These are phyloP conservation scores for Tilletia indica DNA, from an alignment of 1,284 basidiomycete genomes.

Conservation along the genomic window DNA sequence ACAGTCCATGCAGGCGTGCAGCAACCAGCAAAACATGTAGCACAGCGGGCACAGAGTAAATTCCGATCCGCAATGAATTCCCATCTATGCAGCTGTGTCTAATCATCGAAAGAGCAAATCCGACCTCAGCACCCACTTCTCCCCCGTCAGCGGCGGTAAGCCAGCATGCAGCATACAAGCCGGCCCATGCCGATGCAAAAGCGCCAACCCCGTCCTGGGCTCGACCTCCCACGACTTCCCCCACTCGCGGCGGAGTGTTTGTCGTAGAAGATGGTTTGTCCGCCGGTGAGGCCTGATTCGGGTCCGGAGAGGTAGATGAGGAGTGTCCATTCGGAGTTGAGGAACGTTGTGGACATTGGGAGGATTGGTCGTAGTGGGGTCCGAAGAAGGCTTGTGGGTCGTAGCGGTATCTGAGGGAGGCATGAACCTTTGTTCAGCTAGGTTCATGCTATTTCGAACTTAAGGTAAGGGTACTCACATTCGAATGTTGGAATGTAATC, in stretches of 20 bases:
- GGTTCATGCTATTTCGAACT: too few species aligned
- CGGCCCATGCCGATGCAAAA: slow-evolving; percentile 3
- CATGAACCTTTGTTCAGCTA: not conserved
- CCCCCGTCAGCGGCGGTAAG: not conserved
- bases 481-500: not conserved
- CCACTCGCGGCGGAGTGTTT: not conserved
- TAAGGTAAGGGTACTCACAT: not conserved
- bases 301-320: slow-evolving; percentile 1
- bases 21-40: too few species aligned
- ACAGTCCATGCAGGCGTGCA: too few species aligned
- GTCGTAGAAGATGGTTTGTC: slow-evolving; percentile 8
- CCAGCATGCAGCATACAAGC: slow-evolving; percentile 6
- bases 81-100: too few species aligned
- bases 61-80: too few species aligned
- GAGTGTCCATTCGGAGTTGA: not conserved
- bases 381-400: not conserved
- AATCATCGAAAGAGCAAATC: not conserved
- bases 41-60: too few species aligned
- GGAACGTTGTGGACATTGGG: not conserved
- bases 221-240: not conserved
- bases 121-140: not conserved
- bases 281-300: not conserved
- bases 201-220: not conserved
- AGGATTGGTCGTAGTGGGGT: slow-evolving; percentile 3
- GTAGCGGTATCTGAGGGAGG: not conserved